Conservation (phyloP, 176 grass and related monocot genomes). For the Urochloa ruziziensis region DNA sequence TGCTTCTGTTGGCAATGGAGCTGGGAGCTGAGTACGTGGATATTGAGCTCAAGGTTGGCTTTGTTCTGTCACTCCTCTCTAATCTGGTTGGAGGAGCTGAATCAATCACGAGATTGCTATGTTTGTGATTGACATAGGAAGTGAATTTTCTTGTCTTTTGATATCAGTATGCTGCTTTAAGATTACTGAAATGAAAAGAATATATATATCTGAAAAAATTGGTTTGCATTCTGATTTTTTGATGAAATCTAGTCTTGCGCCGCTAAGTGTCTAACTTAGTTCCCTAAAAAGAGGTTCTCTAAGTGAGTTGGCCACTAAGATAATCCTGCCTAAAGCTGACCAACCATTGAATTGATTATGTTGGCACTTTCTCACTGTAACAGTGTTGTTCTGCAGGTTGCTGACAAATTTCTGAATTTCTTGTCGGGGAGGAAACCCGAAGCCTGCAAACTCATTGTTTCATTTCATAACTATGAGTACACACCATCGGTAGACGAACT, state of each 20-base stretch:
- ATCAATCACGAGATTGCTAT: not conserved
- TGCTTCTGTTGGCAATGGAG: constrained; percentile 73
- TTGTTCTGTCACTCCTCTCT: not conserved
- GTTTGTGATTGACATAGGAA: not conserved
- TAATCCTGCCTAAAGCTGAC: not conserved
- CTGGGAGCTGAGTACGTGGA: constrained; percentile 92
- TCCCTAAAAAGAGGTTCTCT: not conserved
- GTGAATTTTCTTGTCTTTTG: not conserved
- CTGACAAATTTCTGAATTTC: constrained; percentile 61
- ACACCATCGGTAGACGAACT: constrained; percentile 72
- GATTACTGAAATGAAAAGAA: not conserved
- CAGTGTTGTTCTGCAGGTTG: constrained; percentile 52
- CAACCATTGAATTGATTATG: not conserved
- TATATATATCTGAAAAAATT: not conserved
- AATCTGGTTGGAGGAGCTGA: not conserved
- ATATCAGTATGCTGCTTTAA: not conserved
- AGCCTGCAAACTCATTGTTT: constrained; percentile 80
- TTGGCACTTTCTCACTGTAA: not conserved
- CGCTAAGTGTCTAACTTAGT: not conserved
- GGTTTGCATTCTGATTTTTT: not conserved
- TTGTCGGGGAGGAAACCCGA: constrained; percentile 78
- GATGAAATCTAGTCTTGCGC: not conserved
- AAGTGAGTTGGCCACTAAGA: not conserved
- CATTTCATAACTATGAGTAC: constrained; percentile 73
- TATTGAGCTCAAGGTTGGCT: constrained; percentile 82